Conservation (phyloP, 2,329 filamentous ascomycete genomes). For the Neofusicoccum parvum region DNA sequence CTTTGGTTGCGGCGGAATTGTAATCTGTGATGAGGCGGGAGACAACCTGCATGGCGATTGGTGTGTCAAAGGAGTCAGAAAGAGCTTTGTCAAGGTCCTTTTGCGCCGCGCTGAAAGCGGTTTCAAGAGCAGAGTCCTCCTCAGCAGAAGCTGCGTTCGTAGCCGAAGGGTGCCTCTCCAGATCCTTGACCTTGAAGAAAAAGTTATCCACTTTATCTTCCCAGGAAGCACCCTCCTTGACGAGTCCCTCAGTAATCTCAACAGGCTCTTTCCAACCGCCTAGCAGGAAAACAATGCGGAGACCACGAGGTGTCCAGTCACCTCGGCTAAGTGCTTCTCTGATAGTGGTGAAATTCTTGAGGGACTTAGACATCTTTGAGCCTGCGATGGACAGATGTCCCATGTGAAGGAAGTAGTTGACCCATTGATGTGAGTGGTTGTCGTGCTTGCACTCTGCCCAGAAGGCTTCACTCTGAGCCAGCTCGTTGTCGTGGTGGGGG, state of each 20-base stretch:
- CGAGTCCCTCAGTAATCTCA: slow-evolving; percentile 84
- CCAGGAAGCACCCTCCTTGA: slow-evolving; percentile 74
- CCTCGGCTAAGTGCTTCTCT: slow-evolving; percentile 71
- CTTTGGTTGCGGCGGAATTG: slow-evolving; percentile 56
- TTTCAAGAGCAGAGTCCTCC: slow-evolving; percentile 47
- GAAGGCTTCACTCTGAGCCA: slow-evolving; percentile 89
- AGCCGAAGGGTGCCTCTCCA: slow-evolving; percentile 41
- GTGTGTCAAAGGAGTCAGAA: slow-evolving; percentile 85
- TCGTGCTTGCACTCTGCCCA: slow-evolving; percentile 55
- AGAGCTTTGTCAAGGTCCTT: slow-evolving; percentile 65
- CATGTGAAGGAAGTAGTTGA: slow-evolving; percentile 96
- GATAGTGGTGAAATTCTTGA: slow-evolving; percentile 97
- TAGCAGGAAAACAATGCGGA: slow-evolving; percentile 85
- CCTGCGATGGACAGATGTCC: slow-evolving; percentile 87
- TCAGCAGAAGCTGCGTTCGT: slow-evolving; percentile 31
- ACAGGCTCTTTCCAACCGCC: slow-evolving; percentile 89
- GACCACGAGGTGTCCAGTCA: slow-evolving; percentile 74
- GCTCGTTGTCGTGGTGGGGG: slow-evolving; percentile 77
- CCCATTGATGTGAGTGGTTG: slow-evolving; percentile 65
- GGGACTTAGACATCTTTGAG: slow-evolving; percentile 91
- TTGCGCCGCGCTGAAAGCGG: slow-evolving; percentile 57
- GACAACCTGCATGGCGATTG: slow-evolving; percentile 75
- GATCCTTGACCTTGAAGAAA: slow-evolving; percentile 61
- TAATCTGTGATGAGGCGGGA: slow-evolving; percentile 75
- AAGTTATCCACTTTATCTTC: slow-evolving; percentile 77